These are phyloP conservation scores for Auricularia sp. DNA, from an alignment of 768 basidiomycete genomes.

Conservation along the genomic window DNA sequence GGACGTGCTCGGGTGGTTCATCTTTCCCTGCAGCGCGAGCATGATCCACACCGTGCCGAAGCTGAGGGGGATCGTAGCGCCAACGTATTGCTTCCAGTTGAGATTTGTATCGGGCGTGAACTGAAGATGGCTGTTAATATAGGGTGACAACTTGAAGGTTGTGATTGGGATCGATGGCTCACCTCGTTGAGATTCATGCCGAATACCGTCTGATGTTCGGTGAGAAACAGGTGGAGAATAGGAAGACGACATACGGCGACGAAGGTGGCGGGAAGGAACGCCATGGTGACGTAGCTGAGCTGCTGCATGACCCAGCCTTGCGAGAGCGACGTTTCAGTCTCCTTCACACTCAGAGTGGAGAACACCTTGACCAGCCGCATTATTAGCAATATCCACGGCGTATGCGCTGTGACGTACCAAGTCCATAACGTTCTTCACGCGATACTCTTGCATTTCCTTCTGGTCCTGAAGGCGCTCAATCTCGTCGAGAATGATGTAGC, in stretches of 20 bases:
- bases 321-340: conserved; percentile 37
- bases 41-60: conserved; percentile 44
- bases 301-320: conserved; percentile 34
- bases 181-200: conserved; percentile 48
- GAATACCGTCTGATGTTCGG: conserved; percentile 33
- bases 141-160: not conserved
- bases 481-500: conserved; percentile 7
- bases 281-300: conserved; percentile 45
- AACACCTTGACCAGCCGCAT: conserved; percentile 35
- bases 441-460: conserved; percentile 20
- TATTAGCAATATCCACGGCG: not conserved
- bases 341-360: conserved; percentile 47
- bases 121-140: not conserved
- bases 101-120: not conserved
- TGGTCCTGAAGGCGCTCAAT: conserved; percentile 9
- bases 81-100: conserved; percentile 25
- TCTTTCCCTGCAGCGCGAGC: conserved; percentile 37
- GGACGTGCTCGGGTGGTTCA: not conserved
- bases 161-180: conserved; percentile 16
- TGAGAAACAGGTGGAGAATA: conserved; percentile 29
- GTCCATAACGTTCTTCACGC: conserved; percentile 26
- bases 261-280: conserved; percentile 50
- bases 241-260: conserved; percentile 16
- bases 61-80: conserved; percentile 37
- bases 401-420: conserved; percentile 15